Conservation (phyloP, 2,329 filamentous ascomycete species). For the Claviceps sp. region DNA sequence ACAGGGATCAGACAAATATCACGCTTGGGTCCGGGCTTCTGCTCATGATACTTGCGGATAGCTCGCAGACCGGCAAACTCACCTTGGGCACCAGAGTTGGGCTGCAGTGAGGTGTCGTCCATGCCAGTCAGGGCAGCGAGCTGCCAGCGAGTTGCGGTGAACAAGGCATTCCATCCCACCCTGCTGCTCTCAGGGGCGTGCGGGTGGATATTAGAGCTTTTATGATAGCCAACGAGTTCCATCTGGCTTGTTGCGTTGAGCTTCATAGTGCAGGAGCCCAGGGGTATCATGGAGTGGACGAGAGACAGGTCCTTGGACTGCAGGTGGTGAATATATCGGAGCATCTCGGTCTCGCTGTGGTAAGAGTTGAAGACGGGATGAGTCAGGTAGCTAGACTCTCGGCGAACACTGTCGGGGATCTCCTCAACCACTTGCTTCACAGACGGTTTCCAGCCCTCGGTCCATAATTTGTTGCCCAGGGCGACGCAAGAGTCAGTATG, state of each 20-base stretch:
- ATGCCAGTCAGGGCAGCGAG: slow-evolving; percentile 78
- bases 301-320: slow-evolving; percentile 90
- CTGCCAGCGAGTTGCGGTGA: slow-evolving; percentile 60
- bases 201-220: slow-evolving; percentile 70
- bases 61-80: slow-evolving; percentile 84
- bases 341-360: slow-evolving; percentile 86
- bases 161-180: slow-evolving; percentile 56
- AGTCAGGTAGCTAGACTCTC: slow-evolving; percentile 64
- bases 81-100: slow-evolving; percentile 91
- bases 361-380: slow-evolving; percentile 92
- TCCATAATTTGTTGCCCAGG: slow-evolving; percentile 27
- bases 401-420: slow-evolving; percentile 48
- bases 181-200: slow-evolving; percentile 53
- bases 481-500: slow-evolving; percentile 11
- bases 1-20: slow-evolving; percentile 92
- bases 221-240: slow-evolving; percentile 66
- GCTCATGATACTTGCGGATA: slow-evolving; percentile 73
- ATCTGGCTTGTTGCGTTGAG: slow-evolving; percentile 90
- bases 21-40: slow-evolving; percentile 53
- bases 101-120: slow-evolving; percentile 78
- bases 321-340: slow-evolving; percentile 86
- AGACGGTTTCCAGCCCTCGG: slow-evolving; percentile 19
- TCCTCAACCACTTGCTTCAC: slow-evolving; percentile 22
- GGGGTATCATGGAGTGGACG: slow-evolving; percentile 93
- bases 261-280: slow-evolving; percentile 98